Conservation (phyloP, 192 early-diverging fungal species). For the Mortierella alpina region DNA sequence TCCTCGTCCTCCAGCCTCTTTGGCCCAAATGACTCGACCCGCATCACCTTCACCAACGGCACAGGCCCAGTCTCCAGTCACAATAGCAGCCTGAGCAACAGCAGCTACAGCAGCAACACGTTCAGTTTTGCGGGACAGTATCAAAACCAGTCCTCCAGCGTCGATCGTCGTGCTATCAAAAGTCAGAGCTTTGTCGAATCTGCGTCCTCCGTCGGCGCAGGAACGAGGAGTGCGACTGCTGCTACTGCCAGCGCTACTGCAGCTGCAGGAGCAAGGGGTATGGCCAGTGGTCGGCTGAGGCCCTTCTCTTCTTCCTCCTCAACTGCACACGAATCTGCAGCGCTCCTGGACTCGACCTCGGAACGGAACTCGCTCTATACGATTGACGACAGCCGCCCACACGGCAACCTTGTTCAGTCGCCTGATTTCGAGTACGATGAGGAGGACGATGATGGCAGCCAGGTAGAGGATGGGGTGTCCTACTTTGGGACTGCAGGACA, state of each 20-base stretch:
- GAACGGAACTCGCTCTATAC: conserved; percentile 45
- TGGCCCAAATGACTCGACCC: conserved; percentile 34
- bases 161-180: not conserved
- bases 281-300: not conserved
- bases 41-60: conserved; percentile 10
- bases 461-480: conserved; percentile 15
- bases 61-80: conserved; percentile 1
- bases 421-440: not conserved
- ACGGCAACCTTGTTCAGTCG: not conserved
- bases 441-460: not conserved
- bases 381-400: conserved; percentile 23
- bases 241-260: not conserved
- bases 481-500: conserved; percentile 49
- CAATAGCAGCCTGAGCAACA: conserved; percentile 10
- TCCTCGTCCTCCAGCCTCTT: conserved; percentile 31
- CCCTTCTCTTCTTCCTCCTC: not conserved
- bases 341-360: conserved; percentile 2
- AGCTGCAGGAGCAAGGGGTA: not conserved
- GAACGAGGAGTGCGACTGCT: not conserved
- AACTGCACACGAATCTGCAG: not conserved
- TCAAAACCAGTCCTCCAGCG: not conserved
- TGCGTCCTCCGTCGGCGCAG: not conserved
- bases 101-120: conserved; percentile 8
- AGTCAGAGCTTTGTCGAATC: not conserved
- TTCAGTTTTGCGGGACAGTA: not conserved